Conservation (phyloP, 306 rosid species). For the Glycine soja region DNA sequence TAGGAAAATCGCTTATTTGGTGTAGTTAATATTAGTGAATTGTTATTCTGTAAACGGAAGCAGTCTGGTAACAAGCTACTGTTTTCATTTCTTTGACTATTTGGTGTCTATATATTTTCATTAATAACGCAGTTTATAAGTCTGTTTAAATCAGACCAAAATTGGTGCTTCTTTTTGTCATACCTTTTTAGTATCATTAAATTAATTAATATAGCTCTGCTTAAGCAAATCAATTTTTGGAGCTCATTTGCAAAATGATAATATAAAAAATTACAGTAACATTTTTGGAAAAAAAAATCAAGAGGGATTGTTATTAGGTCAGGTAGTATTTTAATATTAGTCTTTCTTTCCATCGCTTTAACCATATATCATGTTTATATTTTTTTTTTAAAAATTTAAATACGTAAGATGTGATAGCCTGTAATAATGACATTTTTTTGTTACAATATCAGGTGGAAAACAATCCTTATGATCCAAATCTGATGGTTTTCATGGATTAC, state of each 20-base stretch:
- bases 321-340: constrained; percentile 20
- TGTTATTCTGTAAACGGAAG: too few species aligned
- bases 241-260: constrained; percentile 32
- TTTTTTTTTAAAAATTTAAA: too few species aligned
- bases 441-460: constrained; percentile 79
- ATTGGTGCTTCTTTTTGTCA: constrained; percentile 24
- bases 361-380: too few species aligned
- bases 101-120: constrained; percentile 3
- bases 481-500: constrained; percentile 99
- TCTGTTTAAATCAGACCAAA: constrained; percentile 33
- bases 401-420: constrained; percentile 7
- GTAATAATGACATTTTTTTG: constrained; percentile 33
- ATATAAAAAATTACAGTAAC: constrained; percentile 17
- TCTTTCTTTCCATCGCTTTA: background rate
- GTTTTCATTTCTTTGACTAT: constrained; percentile 22
- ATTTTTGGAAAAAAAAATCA: constrained; percentile 28
- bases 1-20: background rate
- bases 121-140: background rate
- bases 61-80: background rate
- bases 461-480: constrained; percentile 90
- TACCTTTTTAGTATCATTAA: background rate
- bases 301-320: constrained; percentile 7
- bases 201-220: background rate
- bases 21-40: too few species aligned
- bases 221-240: constrained; percentile 23